These are phyloP conservation scores for Colletotrichum cordylinicola DNA, from an alignment of 2,329 filamentous ascomycete genomes.

Conservation along the genomic window DNA sequence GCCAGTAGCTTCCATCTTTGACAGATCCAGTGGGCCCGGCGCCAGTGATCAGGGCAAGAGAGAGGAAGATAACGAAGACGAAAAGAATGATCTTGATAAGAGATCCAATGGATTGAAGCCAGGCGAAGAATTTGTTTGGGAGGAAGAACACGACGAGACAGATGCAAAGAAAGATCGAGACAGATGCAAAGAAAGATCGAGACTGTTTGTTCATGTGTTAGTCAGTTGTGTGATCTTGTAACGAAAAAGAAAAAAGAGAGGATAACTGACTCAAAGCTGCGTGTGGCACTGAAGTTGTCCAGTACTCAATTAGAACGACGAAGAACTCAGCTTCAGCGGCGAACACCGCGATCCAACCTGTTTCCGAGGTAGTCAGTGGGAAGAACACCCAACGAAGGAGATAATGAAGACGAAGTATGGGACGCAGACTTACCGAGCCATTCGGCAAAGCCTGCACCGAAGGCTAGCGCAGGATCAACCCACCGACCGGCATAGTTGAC, in stretches of 20 bases:
- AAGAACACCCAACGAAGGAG: neutral
- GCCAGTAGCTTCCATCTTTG: neutral
- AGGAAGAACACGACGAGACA: neutral
- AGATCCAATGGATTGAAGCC: neutral
- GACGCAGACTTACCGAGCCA: constrained; percentile 9
- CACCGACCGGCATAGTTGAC: constrained; percentile 42
- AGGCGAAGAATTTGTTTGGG: neutral
- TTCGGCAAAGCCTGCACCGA: constrained; percentile 40
- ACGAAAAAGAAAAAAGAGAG: neutral
- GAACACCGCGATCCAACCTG: neutral
- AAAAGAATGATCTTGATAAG: neutral
- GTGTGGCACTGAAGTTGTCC: neutral
- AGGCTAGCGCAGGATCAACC: constrained; percentile 41
- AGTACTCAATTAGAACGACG: neutral
- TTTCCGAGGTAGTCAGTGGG: neutral
- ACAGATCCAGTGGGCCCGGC: neutral
- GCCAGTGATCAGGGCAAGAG: neutral
- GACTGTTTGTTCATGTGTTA: neutral
- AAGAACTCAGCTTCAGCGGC: neutral
- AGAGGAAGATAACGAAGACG: neutral
- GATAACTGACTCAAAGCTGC: neutral
- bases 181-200: neutral
- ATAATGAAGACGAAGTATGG: neutral
- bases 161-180: neutral
- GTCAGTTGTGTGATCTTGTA: neutral